These are phyloP conservation scores for Diospyros lotus DNA, from an alignment of 148 eudicot genomes.

Conservation along the genomic window DNA sequence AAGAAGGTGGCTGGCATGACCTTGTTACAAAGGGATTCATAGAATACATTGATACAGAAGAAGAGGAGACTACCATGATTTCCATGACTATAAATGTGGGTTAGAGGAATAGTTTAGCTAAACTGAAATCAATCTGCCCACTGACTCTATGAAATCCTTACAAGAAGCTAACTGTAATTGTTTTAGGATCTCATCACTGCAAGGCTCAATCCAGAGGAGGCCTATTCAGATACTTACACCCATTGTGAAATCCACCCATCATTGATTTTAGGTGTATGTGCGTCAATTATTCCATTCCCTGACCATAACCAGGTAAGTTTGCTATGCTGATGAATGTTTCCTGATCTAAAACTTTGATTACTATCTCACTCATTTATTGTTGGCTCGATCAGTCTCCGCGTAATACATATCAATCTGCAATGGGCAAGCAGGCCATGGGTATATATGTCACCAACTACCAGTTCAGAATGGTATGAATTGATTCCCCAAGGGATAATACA, in stretches of 20 bases:
- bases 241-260: slow-evolving; percentile 99
- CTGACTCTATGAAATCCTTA: not conserved
- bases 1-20: slow-evolving; percentile 97
- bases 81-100: slow-evolving; percentile 98
- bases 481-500: not conserved
- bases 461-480: slow-evolving; percentile 73
- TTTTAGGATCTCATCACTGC: slow-evolving; percentile 84
- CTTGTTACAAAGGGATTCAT: slow-evolving; percentile 86
- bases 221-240: slow-evolving; percentile 93
- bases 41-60: slow-evolving; percentile 96
- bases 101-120: not conserved
- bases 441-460: slow-evolving; percentile 97
- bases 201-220: slow-evolving; percentile 73
- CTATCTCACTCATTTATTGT: slow-evolving; percentile 22
- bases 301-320: slow-evolving; percentile 87
- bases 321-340: not conserved
- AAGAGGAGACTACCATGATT: slow-evolving; percentile 99
- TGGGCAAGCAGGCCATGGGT: slow-evolving; percentile 99
- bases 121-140: not conserved
- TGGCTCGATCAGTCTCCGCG: slow-evolving; percentile 73
- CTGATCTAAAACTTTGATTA: not conserved
- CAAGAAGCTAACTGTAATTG: slow-evolving; percentile 4
- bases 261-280: slow-evolving; percentile 95
- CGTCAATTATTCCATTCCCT: slow-evolving; percentile 96
- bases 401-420: slow-evolving; percentile 99